Evolutionary conservation across 176 grass and related monocot species (phyloP).

Genomic region (Tuctoria greenei): DNA sequence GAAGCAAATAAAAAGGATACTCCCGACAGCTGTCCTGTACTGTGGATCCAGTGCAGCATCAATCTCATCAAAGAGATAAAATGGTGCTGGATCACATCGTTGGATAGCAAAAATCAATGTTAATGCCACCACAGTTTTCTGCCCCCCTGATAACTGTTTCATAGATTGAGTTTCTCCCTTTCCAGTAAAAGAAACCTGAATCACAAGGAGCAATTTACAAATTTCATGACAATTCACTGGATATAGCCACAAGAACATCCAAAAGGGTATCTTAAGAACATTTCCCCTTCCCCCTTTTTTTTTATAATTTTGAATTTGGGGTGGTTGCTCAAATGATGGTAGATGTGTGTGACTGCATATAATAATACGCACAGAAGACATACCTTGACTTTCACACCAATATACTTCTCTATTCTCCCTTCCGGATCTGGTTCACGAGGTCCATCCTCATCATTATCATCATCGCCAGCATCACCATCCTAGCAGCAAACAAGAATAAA

Average conservation of each 20-base stretch:
- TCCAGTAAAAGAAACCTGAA: conserved; percentile 96
- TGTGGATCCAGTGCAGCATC: conserved; percentile 97
- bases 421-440: conserved; percentile 77
- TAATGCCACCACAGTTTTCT: conserved; percentile 94
- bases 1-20: conserved; percentile 69
- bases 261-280: neutral
- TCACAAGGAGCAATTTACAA: conserved; percentile 10
- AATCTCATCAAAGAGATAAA: conserved; percentile 98
- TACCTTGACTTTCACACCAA: conserved; percentile 98
- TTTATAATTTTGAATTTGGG: neutral
- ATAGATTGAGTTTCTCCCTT: conserved; percentile 97
- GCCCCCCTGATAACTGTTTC: conserved; percentile 96
- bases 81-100: conserved; percentile 92
- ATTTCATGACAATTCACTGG: conserved; percentile 17
- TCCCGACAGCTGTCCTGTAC: conserved; percentile 89
- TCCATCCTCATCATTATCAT: conserved; percentile 83
- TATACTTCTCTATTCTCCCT: conserved; percentile 91
- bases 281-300: no score
- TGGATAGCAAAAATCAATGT: conserved; percentile 98
- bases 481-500: conserved; percentile 39
- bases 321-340: conserved; percentile 4
- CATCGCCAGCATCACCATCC: conserved; percentile 86
- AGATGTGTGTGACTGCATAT: conserved; percentile 11
- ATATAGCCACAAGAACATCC: neutral
- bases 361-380: conserved; percentile 20